These are phyloP conservation scores for Suillus bovinus DNA, from an alignment of 768 basidiomycete genomes.

Conservation along the genomic window DNA sequence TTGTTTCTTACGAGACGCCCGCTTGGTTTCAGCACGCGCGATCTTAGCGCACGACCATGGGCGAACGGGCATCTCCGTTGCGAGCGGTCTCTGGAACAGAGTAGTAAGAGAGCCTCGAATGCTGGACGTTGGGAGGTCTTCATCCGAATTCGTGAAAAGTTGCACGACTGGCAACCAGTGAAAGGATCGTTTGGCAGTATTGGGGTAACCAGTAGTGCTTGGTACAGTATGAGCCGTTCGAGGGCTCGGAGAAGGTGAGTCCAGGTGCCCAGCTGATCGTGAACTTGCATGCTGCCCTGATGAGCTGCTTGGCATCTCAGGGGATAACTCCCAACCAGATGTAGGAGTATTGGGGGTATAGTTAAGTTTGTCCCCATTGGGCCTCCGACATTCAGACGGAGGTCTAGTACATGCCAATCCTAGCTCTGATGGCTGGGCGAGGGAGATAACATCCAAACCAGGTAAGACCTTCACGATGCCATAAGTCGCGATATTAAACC, in stretches of 20 bases:
- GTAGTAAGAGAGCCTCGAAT: not conserved
- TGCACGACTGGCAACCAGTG: not conserved
- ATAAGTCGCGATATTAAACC: not conserved
- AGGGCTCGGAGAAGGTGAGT: conserved; percentile 1
- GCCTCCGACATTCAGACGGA: not conserved
- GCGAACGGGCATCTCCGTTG: not conserved
- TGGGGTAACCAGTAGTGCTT: not conserved
- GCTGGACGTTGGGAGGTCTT: not conserved
- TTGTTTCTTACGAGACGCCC: conserved; percentile 26
- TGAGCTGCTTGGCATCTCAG: not conserved
- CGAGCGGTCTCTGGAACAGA: not conserved
- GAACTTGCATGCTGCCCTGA: not conserved
- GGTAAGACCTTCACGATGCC: not conserved
- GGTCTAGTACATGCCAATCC: not conserved
- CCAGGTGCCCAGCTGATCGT: not conserved
- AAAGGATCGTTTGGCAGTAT: not conserved
- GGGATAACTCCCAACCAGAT: not conserved
- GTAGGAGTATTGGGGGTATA: not conserved
- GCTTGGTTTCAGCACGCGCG: conserved; percentile 25
- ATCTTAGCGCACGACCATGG: conserved; percentile 36
- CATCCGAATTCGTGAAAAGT: not conserved
- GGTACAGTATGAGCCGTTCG: not conserved
- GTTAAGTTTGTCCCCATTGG: not conserved
- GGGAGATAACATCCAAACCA: not conserved
- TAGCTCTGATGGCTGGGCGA: not conserved